These are phyloP conservation scores for Hordeum marinum DNA, from an alignment of 176 grass and related monocot species.

Conservation along the genomic window DNA sequence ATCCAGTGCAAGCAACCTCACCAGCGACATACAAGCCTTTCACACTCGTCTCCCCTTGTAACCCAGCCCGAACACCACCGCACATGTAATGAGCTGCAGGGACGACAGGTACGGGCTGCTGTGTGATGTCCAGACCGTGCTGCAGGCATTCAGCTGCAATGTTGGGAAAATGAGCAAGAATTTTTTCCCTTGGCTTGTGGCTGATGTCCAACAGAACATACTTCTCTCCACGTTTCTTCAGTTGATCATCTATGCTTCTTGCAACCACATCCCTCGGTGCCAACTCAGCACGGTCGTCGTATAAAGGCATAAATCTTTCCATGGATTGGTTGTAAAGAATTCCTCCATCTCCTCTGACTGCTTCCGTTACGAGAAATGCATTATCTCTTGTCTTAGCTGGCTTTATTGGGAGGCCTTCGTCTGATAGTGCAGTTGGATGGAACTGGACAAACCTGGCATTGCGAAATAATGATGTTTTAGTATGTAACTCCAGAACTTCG, in stretches of 20 bases:
- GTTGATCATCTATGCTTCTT: constrained; percentile 92
- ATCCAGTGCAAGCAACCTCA: constrained; percentile 93
- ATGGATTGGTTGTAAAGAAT: constrained; percentile 88
- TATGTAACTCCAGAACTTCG: not conserved
- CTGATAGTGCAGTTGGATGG: constrained; percentile 91
- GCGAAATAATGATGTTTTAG: not conserved
- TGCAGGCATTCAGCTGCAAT: constrained; percentile 80
- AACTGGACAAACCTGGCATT: constrained; percentile 89
- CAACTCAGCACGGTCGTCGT: constrained; percentile 77
- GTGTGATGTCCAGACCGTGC: constrained; percentile 72
- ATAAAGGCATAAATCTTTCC: constrained; percentile 88
- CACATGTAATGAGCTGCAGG: constrained; percentile 99
- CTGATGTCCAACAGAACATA: constrained; percentile 88
- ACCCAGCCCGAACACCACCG: constrained; percentile 81
- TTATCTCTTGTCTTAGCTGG: constrained; percentile 71
- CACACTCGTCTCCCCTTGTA: constrained; percentile 88
- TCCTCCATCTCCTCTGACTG: constrained; percentile 90
- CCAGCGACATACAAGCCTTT: constrained; percentile 84
- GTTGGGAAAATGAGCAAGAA: constrained; percentile 89
- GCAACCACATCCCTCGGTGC: constrained; percentile 90
- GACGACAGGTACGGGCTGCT: constrained; percentile 64
- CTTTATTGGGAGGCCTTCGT: constrained; percentile 83
- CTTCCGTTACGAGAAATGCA: constrained; percentile 92
- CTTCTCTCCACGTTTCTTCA: constrained; percentile 82
- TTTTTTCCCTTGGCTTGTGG: constrained; percentile 67